Conservation (phyloP, 441 rosid genomes). For the Rhodomyrtus psidioides region DNA sequence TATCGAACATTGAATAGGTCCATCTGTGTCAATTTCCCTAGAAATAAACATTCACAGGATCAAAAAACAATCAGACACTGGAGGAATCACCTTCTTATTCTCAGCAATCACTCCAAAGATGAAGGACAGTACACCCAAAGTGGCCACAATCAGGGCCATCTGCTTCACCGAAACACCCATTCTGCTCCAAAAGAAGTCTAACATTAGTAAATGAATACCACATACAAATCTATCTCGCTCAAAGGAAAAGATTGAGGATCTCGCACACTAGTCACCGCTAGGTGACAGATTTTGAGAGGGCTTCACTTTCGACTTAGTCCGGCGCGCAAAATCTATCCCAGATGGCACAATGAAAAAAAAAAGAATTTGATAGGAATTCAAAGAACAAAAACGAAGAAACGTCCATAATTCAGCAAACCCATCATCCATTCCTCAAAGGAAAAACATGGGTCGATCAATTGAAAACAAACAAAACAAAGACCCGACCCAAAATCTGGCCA, state of each 20-base stretch:
- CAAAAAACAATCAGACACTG: background rate
- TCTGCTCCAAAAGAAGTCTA: background rate
- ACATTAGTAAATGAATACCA: background rate
- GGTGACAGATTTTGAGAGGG: background rate
- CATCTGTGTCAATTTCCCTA: background rate
- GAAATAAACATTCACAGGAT: background rate
- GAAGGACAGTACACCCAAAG: slow-evolving; percentile 63
- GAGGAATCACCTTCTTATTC: slow-evolving; percentile 70
- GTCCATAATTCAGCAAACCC: background rate
- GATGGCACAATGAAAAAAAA: background rate
- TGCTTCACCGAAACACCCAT: slow-evolving; percentile 68
- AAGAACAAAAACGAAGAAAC: background rate
- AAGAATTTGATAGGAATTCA: background rate
- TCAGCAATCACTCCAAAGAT: slow-evolving; percentile 76
- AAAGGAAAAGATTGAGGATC: background rate
- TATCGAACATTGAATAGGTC: background rate
- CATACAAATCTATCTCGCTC: background rate
- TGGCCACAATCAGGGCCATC: slow-evolving; percentile 50
- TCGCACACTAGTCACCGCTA: background rate
- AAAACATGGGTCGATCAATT: background rate
- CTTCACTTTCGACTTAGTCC: background rate
- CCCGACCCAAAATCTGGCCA: background rate
- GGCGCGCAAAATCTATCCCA: background rate
- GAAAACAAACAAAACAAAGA: background rate
- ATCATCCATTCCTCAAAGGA: background rate